These are phyloP conservation scores for Akanthomyces dipterigenus DNA, from an alignment of 2,329 filamentous ascomycete genomes.

Conservation along the genomic window DNA sequence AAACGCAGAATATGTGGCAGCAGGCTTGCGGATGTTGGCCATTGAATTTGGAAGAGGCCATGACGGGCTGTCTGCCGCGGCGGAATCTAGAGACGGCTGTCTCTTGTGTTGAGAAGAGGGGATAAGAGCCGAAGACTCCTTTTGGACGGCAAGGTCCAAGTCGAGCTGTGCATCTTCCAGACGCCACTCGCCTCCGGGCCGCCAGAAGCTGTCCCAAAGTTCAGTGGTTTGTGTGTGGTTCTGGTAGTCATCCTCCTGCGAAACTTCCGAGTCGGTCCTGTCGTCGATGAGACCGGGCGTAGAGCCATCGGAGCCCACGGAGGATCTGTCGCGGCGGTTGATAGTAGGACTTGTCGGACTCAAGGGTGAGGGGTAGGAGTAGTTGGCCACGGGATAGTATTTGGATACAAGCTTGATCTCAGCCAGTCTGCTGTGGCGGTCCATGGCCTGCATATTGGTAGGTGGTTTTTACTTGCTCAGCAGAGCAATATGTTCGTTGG, in stretches of 20 bases:
- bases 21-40: conserved; percentile 18
- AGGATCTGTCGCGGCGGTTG: conserved; percentile 30
- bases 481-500: background rate
- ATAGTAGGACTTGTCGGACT: conserved; percentile 10
- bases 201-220: conserved; percentile 48
- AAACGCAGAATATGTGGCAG: conserved; percentile 35
- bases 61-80: conserved; percentile 20
- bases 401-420: conserved; percentile 34
- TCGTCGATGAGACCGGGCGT: conserved; percentile 45
- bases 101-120: conserved; percentile 22
- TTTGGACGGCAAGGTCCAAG: conserved; percentile 14
- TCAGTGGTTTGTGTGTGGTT: conserved; percentile 38
- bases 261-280: conserved; percentile 43
- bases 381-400: conserved; percentile 34
- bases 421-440: conserved; percentile 29
- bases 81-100: conserved; percentile 17
- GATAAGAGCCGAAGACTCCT: conserved; percentile 26
- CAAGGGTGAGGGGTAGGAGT: conserved; percentile 29
- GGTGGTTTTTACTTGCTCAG: background rate
- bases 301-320: conserved; percentile 39
- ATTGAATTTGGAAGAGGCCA: conserved; percentile 21
- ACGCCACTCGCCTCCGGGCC: conserved; percentile 14
- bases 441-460: conserved; percentile 23
- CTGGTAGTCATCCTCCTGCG: conserved; percentile 44
- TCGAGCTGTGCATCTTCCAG: conserved; percentile 11